Evolutionary conservation across 768 basidiomycete genomes (phyloP), one percentile per base, ranked within the genome.

Genomic region (Sarcodon aspratus): DNA sequence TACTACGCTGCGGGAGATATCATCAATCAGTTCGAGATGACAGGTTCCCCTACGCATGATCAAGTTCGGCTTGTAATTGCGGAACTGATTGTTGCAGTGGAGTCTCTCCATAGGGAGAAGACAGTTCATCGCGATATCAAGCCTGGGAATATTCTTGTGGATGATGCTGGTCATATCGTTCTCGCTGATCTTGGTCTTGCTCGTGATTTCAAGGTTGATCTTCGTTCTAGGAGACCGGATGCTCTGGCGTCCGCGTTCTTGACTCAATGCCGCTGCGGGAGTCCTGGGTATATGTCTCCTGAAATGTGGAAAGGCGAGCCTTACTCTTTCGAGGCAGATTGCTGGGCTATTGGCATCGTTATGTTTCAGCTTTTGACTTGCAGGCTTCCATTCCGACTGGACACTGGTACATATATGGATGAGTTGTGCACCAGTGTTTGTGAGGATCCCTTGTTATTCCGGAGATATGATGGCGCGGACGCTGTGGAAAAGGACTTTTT

Each of bases 331-430:
- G 64, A 62, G 50, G 70, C 64, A 10, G 73, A 74, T 51, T 63
- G 70, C 21, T 74, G 73, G 73, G 67, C 67, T 7, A 61, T 69
- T 32, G 72, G 71, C 9, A 69, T 73, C 52, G 68, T 73, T 58
- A 27, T 61, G 34, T 59, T 53, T 42, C 46, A 49, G 36, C 56
- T 61, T 52, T 12, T 59, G 7, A 50, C 50, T 33, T 58, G 59
- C 13, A 49, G 52, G 48, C 40, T 42, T 5, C 40, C 40, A 17
- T 42, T 42, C 13, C 4, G 40, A 17, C 40, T 42, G 15, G 40
- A 15, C 3, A 27, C 15, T 2, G 15, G 40, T 27, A 11, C 15
- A 27, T 4, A 15, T 15, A 5, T 13, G 40, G 40, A 27, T 42
- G 40, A 13, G 40, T 9, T 42, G 40, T 8, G 40, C 27, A 27